These are phyloP conservation scores for Penicillium mononematosum DNA, from an alignment of 495 filamentous ascomycete species.

Conservation along the genomic window DNA sequence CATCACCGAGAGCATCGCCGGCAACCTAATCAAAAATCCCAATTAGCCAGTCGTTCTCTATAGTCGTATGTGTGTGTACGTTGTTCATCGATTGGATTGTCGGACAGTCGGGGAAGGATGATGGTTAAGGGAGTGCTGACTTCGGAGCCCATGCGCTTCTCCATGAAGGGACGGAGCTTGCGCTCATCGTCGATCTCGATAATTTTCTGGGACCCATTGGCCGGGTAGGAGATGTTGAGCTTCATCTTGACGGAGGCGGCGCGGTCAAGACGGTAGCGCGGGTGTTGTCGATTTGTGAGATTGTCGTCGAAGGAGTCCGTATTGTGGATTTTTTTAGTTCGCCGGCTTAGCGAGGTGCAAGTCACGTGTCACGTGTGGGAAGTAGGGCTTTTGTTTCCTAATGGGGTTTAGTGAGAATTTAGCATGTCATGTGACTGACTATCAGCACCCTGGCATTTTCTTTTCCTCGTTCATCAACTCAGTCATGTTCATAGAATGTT, in stretches of 20 bases:
- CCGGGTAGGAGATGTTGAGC: slow-evolving; percentile 97
- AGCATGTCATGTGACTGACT: background rate
- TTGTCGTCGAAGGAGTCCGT: slow-evolving; percentile 39
- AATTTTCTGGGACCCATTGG: slow-evolving; percentile 98
- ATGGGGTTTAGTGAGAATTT: background rate
- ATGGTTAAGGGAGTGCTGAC: slow-evolving; percentile 52
- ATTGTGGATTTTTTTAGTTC: slow-evolving; percentile 35
- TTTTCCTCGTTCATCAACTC: background rate
- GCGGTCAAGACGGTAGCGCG: slow-evolving; percentile 55
- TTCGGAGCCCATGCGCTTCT: slow-evolving; percentile 96
- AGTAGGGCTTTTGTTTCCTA: slow-evolving; percentile 5
- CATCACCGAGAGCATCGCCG: slow-evolving; percentile 90
- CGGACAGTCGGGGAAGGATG: slow-evolving; percentile 10
- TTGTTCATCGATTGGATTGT: slow-evolving; percentile 11
- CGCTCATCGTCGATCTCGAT: slow-evolving; percentile 99
- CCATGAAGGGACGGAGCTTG: slow-evolving; percentile 81
- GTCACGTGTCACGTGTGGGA: slow-evolving; percentile 22
- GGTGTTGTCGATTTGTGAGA: slow-evolving; percentile 49
- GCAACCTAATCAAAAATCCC: slow-evolving; percentile 45
- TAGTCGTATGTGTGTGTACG: slow-evolving; percentile 16
- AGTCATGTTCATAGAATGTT: background rate
- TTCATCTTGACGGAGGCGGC: slow-evolving; percentile 66
- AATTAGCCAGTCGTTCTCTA: slow-evolving; percentile 40
- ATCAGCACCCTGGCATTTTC: slow-evolving; percentile 2
- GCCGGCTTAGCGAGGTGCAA: slow-evolving; percentile 33